A percentile compares a stretch with the other conserved stretches of the same genome.
These are phyloP conservation scores for Cyclotella choctawhatcheeana DNA, from an alignment of 108 stramenopile species.

Conservation along the genomic window DNA sequence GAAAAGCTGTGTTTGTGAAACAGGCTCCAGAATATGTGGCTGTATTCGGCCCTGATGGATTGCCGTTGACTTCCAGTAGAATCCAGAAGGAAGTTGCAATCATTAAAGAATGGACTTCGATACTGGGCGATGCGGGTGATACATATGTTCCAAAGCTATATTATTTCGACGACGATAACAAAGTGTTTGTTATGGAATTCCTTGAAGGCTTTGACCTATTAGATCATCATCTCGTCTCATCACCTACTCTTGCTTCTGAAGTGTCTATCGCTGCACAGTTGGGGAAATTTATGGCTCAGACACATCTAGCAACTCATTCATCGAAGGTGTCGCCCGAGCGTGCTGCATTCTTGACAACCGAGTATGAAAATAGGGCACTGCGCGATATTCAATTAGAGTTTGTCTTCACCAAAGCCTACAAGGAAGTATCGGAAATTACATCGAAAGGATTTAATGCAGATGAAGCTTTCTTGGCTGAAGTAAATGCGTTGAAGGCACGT, in stretches of 20 bases:
- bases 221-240: constrained; percentile 75
- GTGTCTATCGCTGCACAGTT: constrained; percentile 52
- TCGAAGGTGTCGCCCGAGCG: constrained; percentile 56
- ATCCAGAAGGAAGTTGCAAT: constrained; percentile 75
- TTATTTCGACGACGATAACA: constrained; percentile 70
- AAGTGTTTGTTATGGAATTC: constrained; percentile 89
- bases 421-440: constrained; percentile 72
- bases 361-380: constrained; percentile 82
- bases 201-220: constrained; percentile 67
- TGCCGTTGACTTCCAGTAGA: constrained; percentile 70
- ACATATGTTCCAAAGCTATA: constrained; percentile 74
- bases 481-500: constrained; percentile 63
- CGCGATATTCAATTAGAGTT: constrained; percentile 79
- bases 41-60: constrained; percentile 78
- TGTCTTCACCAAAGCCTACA: constrained; percentile 85
- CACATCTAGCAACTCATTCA: constrained; percentile 75
- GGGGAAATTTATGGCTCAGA: constrained; percentile 80
- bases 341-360: constrained; percentile 45
- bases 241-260: constrained; percentile 31
- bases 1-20: constrained; percentile 73
- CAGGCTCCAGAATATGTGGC: constrained; percentile 88
- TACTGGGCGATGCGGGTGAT: constrained; percentile 54
- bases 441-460: constrained; percentile 57
- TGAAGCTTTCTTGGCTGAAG: constrained; percentile 63
- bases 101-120: constrained; percentile 61